Evolutionary conservation across 2,329 filamentous ascomycete species (phyloP).

Genomic region (Cercospora canescens): DNA sequence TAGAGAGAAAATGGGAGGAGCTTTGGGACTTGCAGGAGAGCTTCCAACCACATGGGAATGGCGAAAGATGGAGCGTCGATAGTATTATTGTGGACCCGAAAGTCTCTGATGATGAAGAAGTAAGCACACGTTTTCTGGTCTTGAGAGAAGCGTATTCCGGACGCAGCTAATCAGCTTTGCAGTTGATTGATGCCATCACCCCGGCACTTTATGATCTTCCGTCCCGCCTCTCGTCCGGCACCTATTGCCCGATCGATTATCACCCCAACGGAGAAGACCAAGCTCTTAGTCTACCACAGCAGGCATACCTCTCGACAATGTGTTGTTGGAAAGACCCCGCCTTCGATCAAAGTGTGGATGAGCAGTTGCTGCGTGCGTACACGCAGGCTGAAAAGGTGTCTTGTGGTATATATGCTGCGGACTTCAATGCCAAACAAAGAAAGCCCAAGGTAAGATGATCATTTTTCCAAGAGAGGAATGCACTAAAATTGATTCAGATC

Average conservation of each 20-base stretch:
- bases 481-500: neutral
- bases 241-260: neutral
- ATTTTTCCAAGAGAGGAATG: neutral
- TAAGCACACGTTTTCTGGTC: neutral
- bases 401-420: neutral
- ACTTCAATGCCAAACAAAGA: neutral
- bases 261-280: neutral
- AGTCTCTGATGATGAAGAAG: neutral
- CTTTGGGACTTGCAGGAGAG: neutral
- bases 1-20: neutral
- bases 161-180: neutral
- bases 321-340: neutral
- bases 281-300: neutral
- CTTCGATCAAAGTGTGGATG: neutral
- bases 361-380: neutral
- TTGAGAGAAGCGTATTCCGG: neutral
- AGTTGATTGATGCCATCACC: neutral
- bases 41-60: neutral
- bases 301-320: neutral
- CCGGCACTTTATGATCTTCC: neutral
- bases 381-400: neutral
- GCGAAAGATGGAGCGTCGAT: neutral
- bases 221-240: neutral
- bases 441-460: neutral
- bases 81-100: neutral